Base-by-base conservation (phyloP, 1,139 yeast species). In the Candida sp. region DNA sequence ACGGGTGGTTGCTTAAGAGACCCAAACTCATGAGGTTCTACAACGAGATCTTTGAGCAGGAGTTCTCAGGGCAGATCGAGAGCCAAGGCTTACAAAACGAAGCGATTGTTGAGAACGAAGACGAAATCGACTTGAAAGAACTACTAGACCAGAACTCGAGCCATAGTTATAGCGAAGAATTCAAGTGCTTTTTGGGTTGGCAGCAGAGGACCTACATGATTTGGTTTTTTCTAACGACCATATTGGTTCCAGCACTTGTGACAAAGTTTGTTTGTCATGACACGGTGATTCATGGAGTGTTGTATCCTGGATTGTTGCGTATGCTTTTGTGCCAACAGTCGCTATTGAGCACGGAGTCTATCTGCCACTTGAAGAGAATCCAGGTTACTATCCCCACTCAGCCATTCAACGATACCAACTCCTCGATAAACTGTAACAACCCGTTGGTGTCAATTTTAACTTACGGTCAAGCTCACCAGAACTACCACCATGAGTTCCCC, bases 401-500 rank as follows among this genome's bases (percentile, higher is more conserved):
- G 58, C 88, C 90, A 1, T 86, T 83, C 61, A 86, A 82, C 59
- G 89, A 85, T 62, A 76, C 78, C 28, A 85, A 83, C 58, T 80
- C 89, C 2, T 73, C 81, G n/a, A 68, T 67, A 23, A 68, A 77
- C 54, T 75, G 81, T 53, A 64, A 68, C 50, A 77, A 77, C 47
- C 85, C 87, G n/a, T 49, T 85, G 5, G 64, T 84, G 2, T 72
- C 85, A 2, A 54, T 85, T 3, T 59, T 86, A 7, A 83, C 90
- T 0, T 83, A 83, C 62, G 93, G 93, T 2, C 91, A 87, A 63
- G 68, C 77, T 7, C 69, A 78, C 58, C 89, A 86, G 57, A 86
- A 86, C 62, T 87, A 83, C 62, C 93, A 87, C 63, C 91, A 87
- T 61, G 91, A 86, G 61, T 87, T 87, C 58, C 89, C 91, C 1